Evolutionary conservation across 495 filamentous ascomycete species (phyloP).

Genomic region (Penicillium daleae): DNA sequence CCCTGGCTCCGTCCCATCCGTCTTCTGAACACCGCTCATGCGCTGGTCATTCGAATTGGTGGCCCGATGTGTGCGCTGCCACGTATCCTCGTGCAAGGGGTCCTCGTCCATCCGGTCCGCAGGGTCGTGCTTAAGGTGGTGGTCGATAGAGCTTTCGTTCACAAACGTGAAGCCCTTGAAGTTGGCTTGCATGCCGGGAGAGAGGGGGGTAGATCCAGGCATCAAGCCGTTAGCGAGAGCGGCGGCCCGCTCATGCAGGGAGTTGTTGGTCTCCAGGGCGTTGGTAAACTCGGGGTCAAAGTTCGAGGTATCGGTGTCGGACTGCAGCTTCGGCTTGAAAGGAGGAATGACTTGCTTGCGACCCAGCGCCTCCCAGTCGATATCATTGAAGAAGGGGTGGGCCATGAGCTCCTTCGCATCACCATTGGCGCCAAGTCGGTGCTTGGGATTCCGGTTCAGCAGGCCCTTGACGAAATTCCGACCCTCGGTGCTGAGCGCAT

Average conservation of each 20-base stretch:
- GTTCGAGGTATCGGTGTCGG: conserved; percentile 93
- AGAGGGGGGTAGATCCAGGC: conserved; percentile 84
- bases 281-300: conserved; percentile 99
- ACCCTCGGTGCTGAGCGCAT: conserved; percentile 90
- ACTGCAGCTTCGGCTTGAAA: conserved; percentile 96
- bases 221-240: conserved; percentile 75
- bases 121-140: conserved; percentile 71
- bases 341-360: conserved; percentile 95
- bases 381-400: conserved; percentile 91
- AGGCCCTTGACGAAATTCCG: conserved; percentile 98
- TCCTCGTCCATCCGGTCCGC: conserved; percentile 77
- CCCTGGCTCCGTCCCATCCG: conserved; percentile 64
- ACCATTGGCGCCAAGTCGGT: conserved; percentile 85
- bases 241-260: conserved; percentile 85
- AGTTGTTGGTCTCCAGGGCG: conserved; percentile 69
- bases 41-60: conserved; percentile 54
- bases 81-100: conserved; percentile 56
- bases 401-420: conserved; percentile 95
- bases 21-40: conserved; percentile 76
- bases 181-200: conserved; percentile 94
- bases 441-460: conserved; percentile 94
- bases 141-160: conserved; percentile 93
- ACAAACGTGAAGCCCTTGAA: conserved; percentile 99
- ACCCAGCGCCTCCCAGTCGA: conserved; percentile 84
- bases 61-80: conserved; percentile 43